Base-by-base conservation (phyloP, 306 rosid species). In the Vigna reflexopilosa region DNA sequence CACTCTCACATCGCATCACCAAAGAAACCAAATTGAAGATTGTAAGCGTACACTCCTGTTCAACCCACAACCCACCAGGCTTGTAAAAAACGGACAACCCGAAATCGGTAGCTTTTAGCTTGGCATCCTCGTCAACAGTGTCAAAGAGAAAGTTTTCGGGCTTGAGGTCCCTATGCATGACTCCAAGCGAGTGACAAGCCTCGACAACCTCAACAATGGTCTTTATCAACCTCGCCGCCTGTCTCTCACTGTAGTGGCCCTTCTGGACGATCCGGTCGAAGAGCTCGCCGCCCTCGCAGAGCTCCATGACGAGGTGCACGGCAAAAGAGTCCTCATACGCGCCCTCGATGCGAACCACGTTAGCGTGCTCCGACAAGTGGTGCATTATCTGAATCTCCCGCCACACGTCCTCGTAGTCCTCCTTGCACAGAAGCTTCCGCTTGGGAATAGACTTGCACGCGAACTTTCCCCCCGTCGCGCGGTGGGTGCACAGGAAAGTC, bases 381-480 rank as follows among this genome's bases (percentile, higher is more conserved):
- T 86, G 90, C 92, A 88, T 88, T 75, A 88, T 88, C 82, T 88
- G 88, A 88, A 88, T 88, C 87, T 88, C 90, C 58, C 85, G 83
- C 90, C 86, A 84, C 36, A 86, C 92, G 16, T 86, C 92, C 7
- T 88, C 92, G 28, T 84, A 80, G 54, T 88, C 92, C 59, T 88
- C 92, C 28, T 78, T 78, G 77, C 85, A 88, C 24, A 83, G 24
- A 0, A 88, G 85, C 67, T 88, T 85, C 13, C 89, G 69, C 73
- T 86, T 86, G 1, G 87, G 88, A 58, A 84, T 86, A 9, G 92
- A 80, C 78, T 88, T 88, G 80, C 92, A 88, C 3, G 92, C 92
- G 16, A 32, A 32, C 24, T 34, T 7, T 2, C 14, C 44, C 7
- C 68, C 47, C 16, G 24, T 32, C 14, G 7, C 7, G 0, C 68